Conservation (phyloP, 257 asterid genomes). For the Echium plantagineum region DNA sequence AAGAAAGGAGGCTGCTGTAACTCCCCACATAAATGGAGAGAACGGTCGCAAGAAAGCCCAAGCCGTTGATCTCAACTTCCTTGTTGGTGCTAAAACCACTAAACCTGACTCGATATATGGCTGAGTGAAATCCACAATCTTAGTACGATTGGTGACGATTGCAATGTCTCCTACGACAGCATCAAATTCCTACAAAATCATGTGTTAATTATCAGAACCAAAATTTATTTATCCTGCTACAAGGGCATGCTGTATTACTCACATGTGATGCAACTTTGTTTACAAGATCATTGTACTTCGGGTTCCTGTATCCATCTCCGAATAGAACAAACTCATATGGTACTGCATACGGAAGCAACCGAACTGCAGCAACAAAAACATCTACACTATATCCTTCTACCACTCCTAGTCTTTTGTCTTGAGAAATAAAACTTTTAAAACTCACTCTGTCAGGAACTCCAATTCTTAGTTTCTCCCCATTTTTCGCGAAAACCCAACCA, state of each 20-base stretch:
- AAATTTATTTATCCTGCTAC: background rate
- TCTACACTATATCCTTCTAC: conserved; percentile 10
- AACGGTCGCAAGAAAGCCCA: conserved; percentile 94
- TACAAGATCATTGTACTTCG: conserved; percentile 19
- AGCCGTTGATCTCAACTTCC: conserved; percentile 46
- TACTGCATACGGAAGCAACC: conserved; percentile 20
- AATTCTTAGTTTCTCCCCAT: conserved; percentile 14
- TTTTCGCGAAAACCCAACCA: conserved; percentile 22
- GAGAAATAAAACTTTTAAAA: conserved; percentile 17
- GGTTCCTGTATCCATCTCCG: conserved; percentile 24
- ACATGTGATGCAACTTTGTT: background rate
- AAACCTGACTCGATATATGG: conserved; percentile 92
- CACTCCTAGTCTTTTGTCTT: conserved; percentile 18
- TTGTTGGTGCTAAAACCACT: conserved; percentile 63
- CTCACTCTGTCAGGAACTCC: conserved; percentile 22
- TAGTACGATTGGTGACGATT: conserved; percentile 73
- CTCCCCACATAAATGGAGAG: conserved; percentile 89
- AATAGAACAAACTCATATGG: conserved; percentile 15
- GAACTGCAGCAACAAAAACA: conserved; percentile 8
- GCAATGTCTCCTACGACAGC: conserved; percentile 91
- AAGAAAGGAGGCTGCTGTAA: conserved; percentile 65
- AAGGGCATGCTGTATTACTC: background rate
- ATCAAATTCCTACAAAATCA: conserved; percentile 28
- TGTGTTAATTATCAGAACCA: background rate
- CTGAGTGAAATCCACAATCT: conserved; percentile 85